Percentiles rank a stretch among this genome's conserved stretches.
These are phyloP conservation scores for Omphalotus olearius DNA, from an alignment of 1,284 basidiomycete genomes.

Conservation along the genomic window DNA sequence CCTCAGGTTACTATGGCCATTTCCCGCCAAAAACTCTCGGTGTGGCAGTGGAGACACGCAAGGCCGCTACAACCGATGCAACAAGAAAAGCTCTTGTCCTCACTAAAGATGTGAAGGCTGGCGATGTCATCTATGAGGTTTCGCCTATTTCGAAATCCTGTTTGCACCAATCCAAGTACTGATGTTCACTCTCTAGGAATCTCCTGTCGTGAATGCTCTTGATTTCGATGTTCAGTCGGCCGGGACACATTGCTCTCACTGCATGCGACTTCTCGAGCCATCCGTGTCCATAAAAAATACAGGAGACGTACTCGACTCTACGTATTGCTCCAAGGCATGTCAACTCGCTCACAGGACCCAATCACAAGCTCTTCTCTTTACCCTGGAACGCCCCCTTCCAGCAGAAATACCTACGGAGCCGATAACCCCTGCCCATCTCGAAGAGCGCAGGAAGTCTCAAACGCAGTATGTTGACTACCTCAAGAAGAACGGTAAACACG, in stretches of 20 bases:
- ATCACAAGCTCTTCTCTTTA: constrained; percentile 68
- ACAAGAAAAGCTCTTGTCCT: constrained; percentile 56
- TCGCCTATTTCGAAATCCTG: neutral
- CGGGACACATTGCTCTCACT: constrained; percentile 68
- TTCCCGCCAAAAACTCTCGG: constrained; percentile 72
- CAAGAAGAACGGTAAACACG: constrained; percentile 40
- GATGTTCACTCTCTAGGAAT: constrained; percentile 45
- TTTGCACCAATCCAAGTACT: neutral
- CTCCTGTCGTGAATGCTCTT: constrained; percentile 62
- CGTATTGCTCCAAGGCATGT: constrained; percentile 73
- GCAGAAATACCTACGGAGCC: constrained; percentile 39
- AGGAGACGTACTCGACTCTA: constrained; percentile 48
- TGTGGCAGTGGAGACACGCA: constrained; percentile 50
- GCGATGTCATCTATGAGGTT: constrained; percentile 75
- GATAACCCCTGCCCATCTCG: constrained; percentile 26
- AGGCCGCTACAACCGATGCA: constrained; percentile 30
- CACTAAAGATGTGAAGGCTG: constrained; percentile 62
- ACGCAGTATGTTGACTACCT: constrained; percentile 50
- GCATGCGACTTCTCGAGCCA: constrained; percentile 52
- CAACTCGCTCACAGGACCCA: constrained; percentile 49
- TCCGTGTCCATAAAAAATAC: constrained; percentile 40
- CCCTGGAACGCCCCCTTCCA: constrained; percentile 58
- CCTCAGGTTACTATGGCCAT: constrained; percentile 63
- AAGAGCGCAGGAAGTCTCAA: constrained; percentile 55
- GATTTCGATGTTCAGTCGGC: constrained; percentile 65